Percentiles rank a stretch among this genome's conserved stretches.
These are phyloP conservation scores for Pseudogymnoascus sp. DNA, from an alignment of 2,329 filamentous ascomycete species.

Conservation along the genomic window DNA sequence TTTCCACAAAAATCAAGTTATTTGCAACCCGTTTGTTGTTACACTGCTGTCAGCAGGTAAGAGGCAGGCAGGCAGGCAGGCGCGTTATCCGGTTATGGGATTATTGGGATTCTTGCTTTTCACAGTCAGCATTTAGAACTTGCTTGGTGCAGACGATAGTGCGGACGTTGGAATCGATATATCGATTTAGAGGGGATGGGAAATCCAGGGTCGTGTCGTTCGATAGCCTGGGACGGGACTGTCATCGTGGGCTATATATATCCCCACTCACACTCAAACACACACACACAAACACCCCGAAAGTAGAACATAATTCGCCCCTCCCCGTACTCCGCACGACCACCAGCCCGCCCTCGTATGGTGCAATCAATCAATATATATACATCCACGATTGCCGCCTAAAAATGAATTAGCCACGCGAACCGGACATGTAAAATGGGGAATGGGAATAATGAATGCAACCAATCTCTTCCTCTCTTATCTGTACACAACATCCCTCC, in stretches of 20 bases:
- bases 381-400: slow-evolving; percentile 7
- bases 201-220: background rate
- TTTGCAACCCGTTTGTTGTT: background rate
- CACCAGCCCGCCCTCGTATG: background rate
- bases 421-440: background rate
- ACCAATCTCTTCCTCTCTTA: too few species aligned
- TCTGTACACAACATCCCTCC: too few species aligned
- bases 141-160: background rate
- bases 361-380: background rate
- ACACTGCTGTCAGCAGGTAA: background rate
- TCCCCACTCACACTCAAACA: background rate
- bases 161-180: background rate
- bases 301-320: background rate
- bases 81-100: slow-evolving; percentile 2
- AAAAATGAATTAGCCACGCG: slow-evolving; percentile 1
- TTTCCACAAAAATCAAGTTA: slow-evolving; percentile 3
- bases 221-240: background rate
- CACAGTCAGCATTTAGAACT: background rate
- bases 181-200: background rate
- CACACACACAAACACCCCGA: background rate
- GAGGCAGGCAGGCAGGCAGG: too few species aligned
- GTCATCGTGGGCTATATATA: background rate
- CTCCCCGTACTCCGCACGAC: background rate
- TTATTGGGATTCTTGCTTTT: background rate
- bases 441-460: background rate